These are phyloP conservation scores for Cryphonectria radicalis DNA, from an alignment of 2,329 filamentous ascomycete genomes.

Conservation along the genomic window DNA sequence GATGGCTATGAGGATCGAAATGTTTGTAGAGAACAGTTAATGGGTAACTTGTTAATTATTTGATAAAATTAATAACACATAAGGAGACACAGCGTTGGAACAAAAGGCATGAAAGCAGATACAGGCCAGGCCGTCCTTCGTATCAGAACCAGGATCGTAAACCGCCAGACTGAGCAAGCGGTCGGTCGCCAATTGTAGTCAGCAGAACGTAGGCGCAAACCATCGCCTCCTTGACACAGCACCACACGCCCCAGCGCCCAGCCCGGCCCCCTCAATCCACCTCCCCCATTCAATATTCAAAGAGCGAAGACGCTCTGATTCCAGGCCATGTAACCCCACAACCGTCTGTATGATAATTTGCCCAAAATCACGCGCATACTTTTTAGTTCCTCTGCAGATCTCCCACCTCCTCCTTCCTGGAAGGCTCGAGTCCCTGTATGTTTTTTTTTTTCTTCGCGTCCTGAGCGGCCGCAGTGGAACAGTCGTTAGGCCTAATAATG, in stretches of 20 bases:
- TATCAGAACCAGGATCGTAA: background rate
- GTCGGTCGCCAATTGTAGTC: background rate
- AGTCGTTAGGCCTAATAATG: background rate
- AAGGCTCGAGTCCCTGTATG: background rate
- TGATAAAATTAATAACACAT: background rate
- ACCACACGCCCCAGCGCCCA: background rate
- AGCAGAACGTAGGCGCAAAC: background rate
- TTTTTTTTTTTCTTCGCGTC: background rate
- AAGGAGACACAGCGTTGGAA: background rate
- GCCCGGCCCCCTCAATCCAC: background rate
- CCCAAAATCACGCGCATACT: background rate
- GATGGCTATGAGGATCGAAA: background rate
- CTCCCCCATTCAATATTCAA: background rate
- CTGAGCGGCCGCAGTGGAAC: background rate
- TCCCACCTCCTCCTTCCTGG: background rate
- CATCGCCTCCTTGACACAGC: background rate
- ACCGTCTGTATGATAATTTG: background rate
- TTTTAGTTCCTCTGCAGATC: too few species aligned
- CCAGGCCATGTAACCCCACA: background rate
- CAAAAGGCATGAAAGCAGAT: background rate
- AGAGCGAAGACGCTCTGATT: background rate
- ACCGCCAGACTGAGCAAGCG: background rate
- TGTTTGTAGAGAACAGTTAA: too few species aligned
- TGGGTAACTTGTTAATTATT: background rate
- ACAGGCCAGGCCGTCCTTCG: background rate